Evolutionary conservation across 2,329 filamentous ascomycete species (phyloP), one percentile per base, ranked within the genome.

Genomic region (Amauroascus verrucosus): DNA sequence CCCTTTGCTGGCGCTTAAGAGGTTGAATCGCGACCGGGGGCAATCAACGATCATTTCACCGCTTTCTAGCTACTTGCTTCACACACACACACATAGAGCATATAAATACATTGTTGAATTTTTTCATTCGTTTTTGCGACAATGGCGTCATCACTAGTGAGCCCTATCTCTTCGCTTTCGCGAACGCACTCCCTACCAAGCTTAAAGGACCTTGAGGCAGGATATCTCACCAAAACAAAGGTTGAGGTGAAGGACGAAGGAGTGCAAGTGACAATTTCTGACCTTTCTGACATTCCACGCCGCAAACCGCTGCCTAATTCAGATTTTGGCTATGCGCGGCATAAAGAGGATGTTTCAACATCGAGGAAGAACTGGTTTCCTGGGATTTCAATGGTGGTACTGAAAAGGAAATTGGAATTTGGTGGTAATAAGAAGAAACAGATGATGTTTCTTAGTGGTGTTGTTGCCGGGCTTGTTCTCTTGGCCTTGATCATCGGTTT

Each of bases 401-500:
- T 50, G 24, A 45, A 22, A 14, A 32, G 44, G 37, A 45, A 37
- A 38, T 16, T 45, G 28, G 38, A 22, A 11, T 49, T 50, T 35
- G 37, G 37, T 32, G 51, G 54, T n/a, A 37, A 54, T 20, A 54
- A 46, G 48, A 48, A 47, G 47, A 57, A 54, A 18, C 43, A 51
- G 24, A 38, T 38, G 16, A n/a, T 58, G 11, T 56, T 58, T 28
- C 16, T 57, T 2, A 28, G 55, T 28, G 57, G 40, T 13, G 50
- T 56, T 14, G 46, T 56, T 11, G 58, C 44, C 2, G 24, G 38
- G 8, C 26, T 61, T 24, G 40, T 64, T 22, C 48, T 70, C 6
- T 57, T 70, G n/a, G 59, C 57, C 2, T 53, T 70, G 28, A 63
- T 67, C 3, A 62, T 70, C 38, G 67, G 65, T 4, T 55, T 71